Evolutionary conservation across 2,329 filamentous ascomycete species (phyloP).

Genomic region (Fusarium sp.): DNA sequence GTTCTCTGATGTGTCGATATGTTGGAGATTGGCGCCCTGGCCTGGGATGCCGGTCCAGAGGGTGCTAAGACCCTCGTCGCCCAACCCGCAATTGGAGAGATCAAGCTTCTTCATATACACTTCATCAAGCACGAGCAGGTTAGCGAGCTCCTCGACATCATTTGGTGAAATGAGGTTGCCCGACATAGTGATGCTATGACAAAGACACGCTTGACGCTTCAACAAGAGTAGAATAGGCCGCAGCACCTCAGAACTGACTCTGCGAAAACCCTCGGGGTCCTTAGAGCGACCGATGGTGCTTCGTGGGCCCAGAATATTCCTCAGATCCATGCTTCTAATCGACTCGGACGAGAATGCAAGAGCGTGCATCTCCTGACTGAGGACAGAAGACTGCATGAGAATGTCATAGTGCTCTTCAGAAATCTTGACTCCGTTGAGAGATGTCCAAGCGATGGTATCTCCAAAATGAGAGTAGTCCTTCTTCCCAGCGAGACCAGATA

Average conservation of each 20-base stretch:
- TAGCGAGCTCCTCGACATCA: constrained; percentile 61
- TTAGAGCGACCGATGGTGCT: constrained; percentile 37
- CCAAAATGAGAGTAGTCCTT: constrained; percentile 60
- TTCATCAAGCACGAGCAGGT: constrained; percentile 51
- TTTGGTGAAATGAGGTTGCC: constrained; percentile 61
- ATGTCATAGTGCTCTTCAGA: constrained; percentile 62
- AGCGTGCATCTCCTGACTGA: constrained; percentile 69
- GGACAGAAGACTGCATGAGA: constrained; percentile 62
- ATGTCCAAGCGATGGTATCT: constrained; percentile 64
- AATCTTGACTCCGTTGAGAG: constrained; percentile 64
- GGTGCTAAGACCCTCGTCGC: constrained; percentile 61
- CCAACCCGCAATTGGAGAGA: constrained; percentile 64
- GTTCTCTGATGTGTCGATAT: constrained; percentile 66
- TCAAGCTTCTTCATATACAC: constrained; percentile 62
- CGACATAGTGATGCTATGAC: constrained; percentile 64
- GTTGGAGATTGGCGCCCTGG: constrained; percentile 60
- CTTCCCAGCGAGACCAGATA: constrained; percentile 56
- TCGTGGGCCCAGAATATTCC: constrained; percentile 56
- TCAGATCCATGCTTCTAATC: constrained; percentile 66
- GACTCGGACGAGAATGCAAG: constrained; percentile 68
- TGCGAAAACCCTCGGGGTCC: constrained; percentile 41
- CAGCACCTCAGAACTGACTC: constrained; percentile 57
- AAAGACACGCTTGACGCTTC: constrained; percentile 60
- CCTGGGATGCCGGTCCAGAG: constrained; percentile 63
- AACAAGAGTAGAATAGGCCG: constrained; percentile 64